A percentile compares a stretch with the other conserved stretches of the same genome.
Conservation (phyloP, 225 moss, liverwort and hornwort genomes). For the Takakia lepidozioides region DNA sequence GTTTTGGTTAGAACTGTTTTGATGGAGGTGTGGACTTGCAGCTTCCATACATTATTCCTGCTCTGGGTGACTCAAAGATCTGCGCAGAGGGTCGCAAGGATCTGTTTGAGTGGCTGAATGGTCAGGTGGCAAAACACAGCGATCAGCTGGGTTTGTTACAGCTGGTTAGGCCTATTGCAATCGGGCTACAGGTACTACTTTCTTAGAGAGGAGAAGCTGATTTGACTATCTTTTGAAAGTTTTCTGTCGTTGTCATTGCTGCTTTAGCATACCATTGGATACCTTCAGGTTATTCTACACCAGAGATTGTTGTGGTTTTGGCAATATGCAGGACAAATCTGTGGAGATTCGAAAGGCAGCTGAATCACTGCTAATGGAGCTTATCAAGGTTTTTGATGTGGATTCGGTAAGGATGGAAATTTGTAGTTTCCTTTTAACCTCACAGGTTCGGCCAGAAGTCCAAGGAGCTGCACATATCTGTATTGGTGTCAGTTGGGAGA, state of each 20-base stretch:
- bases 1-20: background rate
- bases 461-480: no score
- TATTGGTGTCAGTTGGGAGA: no score
- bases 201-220: no score
- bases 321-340: conserved; percentile 65
- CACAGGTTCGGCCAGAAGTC: no score
- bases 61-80: conserved; percentile 69
- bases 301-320: no score
- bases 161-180: conserved; percentile 62
- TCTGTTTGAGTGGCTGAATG: conserved; percentile 80
- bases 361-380: conserved; percentile 64
- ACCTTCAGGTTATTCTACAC: no score
- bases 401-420: conserved; percentile 29
- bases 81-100: conserved; percentile 94
- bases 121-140: conserved; percentile 56
- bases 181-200: conserved; percentile 55
- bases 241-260: no score
- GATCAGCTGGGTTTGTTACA: conserved; percentile 60
- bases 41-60: conserved; percentile 60
- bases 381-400: conserved; percentile 61
- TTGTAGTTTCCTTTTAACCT: no score
- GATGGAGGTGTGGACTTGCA: no score
- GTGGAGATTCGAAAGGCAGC: conserved; percentile 88
- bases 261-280: no score
- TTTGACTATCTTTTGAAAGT: no score